Evolutionary conservation across 345 rosid genomes (phyloP), one percentile per base, ranked within the genome.

Genomic region (Arabidopsis arenosa): DNA sequence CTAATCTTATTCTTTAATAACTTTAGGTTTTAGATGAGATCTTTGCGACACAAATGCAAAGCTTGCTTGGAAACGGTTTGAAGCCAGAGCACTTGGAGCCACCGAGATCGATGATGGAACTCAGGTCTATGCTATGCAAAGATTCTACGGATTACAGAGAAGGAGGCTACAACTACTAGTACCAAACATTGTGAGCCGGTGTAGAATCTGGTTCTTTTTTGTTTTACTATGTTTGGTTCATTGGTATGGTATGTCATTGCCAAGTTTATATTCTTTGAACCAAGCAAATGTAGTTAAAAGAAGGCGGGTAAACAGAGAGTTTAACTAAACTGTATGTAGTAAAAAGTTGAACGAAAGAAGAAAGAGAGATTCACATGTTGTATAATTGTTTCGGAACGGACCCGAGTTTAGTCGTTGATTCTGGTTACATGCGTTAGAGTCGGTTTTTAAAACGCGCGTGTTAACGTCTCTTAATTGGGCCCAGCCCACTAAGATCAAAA

Each of bases 1-100:
- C 66, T 64, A 7, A 36, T 47, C 48, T 18, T 39, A 7, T 68
- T 57, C 1, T 9, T 28, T 4, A 21, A 53, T 18, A 14, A 43
- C 39, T 75, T 80, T 84, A 95, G 99, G 86, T 95, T 26, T 66
- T 92, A 84, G 97, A 95, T 65, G 97, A 95, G 56, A 83, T 90
- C 14, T 95, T 90, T 63, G 89, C 79, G 13, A 86, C 97, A 18
- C 89, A 88, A 48, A 89, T 95, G 97, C 97, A 95, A 81, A 84
- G 87, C 72, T 80, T 90, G 73, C 88, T 95, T n/a, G 99, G 97
- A 54, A 90, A 92, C 51, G 84, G 85, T 2, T 68, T 95, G 15
- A 89, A 88, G 62, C 85, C 75, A 1, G 93, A 87, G 68, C 93
- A 92, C 70, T 77, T 92, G 51, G 97, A 95, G 84, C 89, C 91